These are phyloP conservation scores for Lablab purpureus DNA, from an alignment of 306 rosid species.

Conservation along the genomic window DNA sequence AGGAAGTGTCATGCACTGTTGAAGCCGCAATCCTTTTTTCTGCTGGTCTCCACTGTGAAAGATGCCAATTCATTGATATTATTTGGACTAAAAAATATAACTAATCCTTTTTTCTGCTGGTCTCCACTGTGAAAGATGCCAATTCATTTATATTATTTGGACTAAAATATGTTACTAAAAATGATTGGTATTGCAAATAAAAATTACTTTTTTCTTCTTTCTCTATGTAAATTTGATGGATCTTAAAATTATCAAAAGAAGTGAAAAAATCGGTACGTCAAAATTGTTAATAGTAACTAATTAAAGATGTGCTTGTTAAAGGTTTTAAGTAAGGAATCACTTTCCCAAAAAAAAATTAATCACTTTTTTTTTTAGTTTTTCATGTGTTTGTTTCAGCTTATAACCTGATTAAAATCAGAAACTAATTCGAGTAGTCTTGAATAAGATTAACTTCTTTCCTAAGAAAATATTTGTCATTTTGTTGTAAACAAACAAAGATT, in stretches of 20 bases:
- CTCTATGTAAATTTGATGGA: background rate
- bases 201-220: background rate
- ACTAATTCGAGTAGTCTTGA: background rate
- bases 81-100: background rate
- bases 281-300: background rate
- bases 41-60: background rate
- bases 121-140: background rate
- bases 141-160: background rate
- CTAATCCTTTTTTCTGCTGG: background rate
- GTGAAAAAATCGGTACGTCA: background rate
- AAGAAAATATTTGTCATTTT: no score
- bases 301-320: no score
- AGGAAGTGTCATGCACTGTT: background rate
- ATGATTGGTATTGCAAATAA: background rate
- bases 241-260: background rate
- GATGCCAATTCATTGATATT: background rate
- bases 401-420: background rate
- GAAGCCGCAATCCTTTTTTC: background rate
- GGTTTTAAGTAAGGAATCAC: background rate
- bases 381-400: background rate
- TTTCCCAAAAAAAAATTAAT: no score
- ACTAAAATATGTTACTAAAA: background rate
- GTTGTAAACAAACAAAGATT: background rate
- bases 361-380: background rate
- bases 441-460: no score